Conservation (phyloP, 176 grass and related monocot species). For the Eragrostis curvula region DNA sequence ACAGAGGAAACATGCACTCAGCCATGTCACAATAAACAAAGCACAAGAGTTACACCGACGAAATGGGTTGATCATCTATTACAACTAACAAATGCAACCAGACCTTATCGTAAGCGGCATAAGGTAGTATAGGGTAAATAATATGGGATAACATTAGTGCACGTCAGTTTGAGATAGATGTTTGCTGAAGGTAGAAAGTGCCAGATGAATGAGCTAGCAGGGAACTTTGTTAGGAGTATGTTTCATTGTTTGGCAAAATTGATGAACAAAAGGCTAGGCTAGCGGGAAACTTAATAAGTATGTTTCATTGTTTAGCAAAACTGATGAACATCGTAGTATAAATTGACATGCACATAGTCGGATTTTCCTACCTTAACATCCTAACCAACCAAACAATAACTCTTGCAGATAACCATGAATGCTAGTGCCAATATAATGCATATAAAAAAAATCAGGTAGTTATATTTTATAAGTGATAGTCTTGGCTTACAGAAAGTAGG, state of each 20-base stretch:
- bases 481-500: neutral
- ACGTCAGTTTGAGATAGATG: neutral
- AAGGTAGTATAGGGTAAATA: neutral
- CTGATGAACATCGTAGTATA: neutral
- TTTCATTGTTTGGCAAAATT: neutral
- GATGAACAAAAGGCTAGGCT: no score
- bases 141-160: no score
- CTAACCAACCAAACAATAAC: neutral
- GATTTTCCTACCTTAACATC: neutral
- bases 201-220: neutral
- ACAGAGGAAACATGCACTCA: neutral
- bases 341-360: neutral
- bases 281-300: neutral
- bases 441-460: neutral
- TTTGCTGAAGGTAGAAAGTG: neutral
- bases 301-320: neutral
- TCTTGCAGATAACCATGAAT: neutral
- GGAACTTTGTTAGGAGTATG: neutral
- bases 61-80: neutral
- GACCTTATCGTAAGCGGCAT: neutral
- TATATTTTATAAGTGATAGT: neutral
- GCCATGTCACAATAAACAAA: neutral
- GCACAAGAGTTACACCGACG: neutral
- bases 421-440: neutral
- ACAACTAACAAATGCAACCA: neutral